Evolutionary conservation across 2,329 filamentous ascomycete species (phyloP).

Genomic region (Claviceps spartinae): DNA sequence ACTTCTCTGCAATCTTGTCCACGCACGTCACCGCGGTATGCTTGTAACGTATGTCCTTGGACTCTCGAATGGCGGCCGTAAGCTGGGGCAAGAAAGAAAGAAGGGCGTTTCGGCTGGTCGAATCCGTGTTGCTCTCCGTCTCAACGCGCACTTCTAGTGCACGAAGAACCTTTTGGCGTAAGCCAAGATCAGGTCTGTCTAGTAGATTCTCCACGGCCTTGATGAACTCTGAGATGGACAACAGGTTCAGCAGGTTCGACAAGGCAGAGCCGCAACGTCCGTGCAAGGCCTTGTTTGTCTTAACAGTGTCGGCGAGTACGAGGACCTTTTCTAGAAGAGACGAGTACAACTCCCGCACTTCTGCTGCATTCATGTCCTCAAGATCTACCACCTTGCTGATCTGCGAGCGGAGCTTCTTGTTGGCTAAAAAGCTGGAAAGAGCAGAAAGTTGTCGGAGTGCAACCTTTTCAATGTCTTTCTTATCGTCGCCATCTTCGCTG

Average conservation of each 20-base stretch:
- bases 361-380: conserved; percentile 53
- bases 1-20: conserved; percentile 86
- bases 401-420: conserved; percentile 41
- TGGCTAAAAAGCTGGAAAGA: conserved; percentile 44
- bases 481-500: conserved; percentile 31
- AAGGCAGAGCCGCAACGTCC: conserved; percentile 55
- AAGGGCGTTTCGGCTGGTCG: conserved; percentile 53
- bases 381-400: conserved; percentile 42
- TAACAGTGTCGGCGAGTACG: conserved; percentile 50
- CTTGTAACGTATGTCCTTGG: conserved; percentile 61
- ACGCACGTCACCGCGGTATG: conserved; percentile 80
- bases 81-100: conserved; percentile 69
- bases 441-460: conserved; percentile 42
- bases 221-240: conserved; percentile 81
- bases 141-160: conserved; percentile 72
- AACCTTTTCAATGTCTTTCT: conserved; percentile 32
- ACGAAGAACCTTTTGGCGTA: conserved; percentile 66
- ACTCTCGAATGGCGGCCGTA: conserved; percentile 60
- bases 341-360: conserved; percentile 55
- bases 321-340: conserved; percentile 53
- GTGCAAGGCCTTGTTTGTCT: conserved; percentile 40
- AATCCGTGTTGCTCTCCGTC: conserved; percentile 55
- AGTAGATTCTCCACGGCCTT: conserved; percentile 75
- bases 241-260: conserved; percentile 65
- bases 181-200: conserved; percentile 57